Conservation (phyloP, 2,329 filamentous ascomycete species). For the Akanthomyces lecanii region DNA sequence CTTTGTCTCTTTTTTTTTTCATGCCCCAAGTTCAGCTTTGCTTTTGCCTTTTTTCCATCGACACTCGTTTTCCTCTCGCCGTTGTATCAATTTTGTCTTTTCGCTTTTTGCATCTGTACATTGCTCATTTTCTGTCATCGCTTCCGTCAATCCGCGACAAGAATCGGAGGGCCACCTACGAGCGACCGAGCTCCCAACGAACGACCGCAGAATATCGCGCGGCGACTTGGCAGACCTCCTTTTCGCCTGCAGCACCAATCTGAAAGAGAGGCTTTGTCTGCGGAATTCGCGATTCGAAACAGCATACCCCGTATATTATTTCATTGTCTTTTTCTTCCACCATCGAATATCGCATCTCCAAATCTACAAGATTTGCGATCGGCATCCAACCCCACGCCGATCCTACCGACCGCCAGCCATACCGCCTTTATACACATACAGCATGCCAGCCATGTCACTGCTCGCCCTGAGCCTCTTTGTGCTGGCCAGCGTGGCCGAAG, state of each 20-base stretch:
- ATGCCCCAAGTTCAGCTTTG: not conserved
- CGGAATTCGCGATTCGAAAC: not conserved
- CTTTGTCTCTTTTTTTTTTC: not conserved
- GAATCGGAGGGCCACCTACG: not conserved
- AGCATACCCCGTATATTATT: not conserved
- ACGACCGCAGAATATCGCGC: not conserved
- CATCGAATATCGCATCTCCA: not conserved
- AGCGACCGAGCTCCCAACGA: not conserved
- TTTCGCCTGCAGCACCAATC: not conserved
- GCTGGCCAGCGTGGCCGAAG: conserved; percentile 24
- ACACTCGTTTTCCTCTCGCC: not conserved
- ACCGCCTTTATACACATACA: not conserved
- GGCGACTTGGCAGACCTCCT: conserved; percentile 3
- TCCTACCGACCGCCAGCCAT: not conserved
- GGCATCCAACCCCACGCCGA: not conserved
- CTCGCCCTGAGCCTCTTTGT: conserved; percentile 19
- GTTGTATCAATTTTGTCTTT: not conserved
- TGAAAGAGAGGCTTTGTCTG: not conserved
- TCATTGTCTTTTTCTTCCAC: not conserved
- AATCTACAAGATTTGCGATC: not conserved
- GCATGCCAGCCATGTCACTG: conserved; percentile 3
- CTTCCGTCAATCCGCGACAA: not conserved
- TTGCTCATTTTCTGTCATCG: not conserved
- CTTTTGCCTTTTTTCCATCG: not conserved
- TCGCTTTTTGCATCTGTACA: not conserved